Base-by-base conservation (phyloP, 2,329 filamentous ascomycete genomes). In the Aureobasidium melanogenum region DNA sequence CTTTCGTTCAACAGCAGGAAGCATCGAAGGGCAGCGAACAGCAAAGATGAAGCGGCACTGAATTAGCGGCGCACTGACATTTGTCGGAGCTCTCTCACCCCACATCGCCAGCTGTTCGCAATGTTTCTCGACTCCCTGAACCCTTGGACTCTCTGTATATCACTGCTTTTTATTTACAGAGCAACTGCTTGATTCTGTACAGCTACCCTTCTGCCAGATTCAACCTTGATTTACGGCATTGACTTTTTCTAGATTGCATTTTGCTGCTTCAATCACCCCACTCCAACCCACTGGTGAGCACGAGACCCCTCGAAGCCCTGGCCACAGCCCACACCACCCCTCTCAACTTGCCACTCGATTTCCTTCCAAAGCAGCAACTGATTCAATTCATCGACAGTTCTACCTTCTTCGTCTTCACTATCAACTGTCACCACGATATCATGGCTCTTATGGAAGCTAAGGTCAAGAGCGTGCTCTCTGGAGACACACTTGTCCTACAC, bases 381-480 rank as follows among this genome's bases (percentile, higher is more conserved):
- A 60, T 46, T 19, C 46, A 46, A 28, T 36, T 24, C 38, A 7
- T 28, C 38, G 24, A 9, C 47, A 60, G 47, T 8, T 17, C 57
- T 1, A 26, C 44, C n/a, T 5, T 36, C 28, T 15, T n/a, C 15
- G n/a, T 26, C n/a, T 36, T 32, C 34, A 28, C 44, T 9, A 38
- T 32, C 56, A n/a, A n/a, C 5, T 15, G 41, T 39, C 48, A 36
- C 30, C 47, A 36, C 46, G 19, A 9, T 41, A 60, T 22, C 62
- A 71, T 71, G 69, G 63, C 67, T 36, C 62, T 84, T 69, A 75
- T 85, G 74, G 84, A 82, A 78, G 82, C 87, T 73, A 88, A 86
- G 70, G 92, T 97, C 76, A 99, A 99, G 82, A 90, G 88, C 73
- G 90, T 96, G 68, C 80, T 95, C 71, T 97, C 92, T 71, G 94